phyloP scores from a whole-genome alignment of 2,329 filamentous ascomycete genomes.

The Cordyceps fumosorosea region DNA sequence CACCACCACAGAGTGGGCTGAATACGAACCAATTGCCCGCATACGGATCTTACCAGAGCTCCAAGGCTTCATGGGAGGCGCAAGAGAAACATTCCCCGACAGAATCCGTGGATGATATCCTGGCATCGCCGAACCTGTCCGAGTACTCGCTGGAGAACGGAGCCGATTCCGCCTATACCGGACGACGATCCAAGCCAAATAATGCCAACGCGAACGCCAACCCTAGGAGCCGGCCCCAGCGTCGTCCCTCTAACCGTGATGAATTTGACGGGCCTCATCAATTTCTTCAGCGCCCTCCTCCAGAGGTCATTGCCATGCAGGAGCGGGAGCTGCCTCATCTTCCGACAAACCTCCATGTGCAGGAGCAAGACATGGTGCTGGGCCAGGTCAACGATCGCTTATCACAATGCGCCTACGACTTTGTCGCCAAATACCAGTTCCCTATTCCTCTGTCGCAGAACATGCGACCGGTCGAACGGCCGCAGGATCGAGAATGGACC shows the following conservation, averaged over 20 bases:
- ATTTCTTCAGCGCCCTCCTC: conserved; percentile 65
- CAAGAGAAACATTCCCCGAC: conserved; percentile 49
- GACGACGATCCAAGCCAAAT: conserved; percentile 35
- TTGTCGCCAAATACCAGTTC: conserved; percentile 86
- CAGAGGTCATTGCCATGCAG: conserved; percentile 66
- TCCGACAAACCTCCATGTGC: conserved; percentile 72
- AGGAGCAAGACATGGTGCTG: conserved; percentile 79
- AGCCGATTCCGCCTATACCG: conserved; percentile 32
- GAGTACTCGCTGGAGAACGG: conserved; percentile 53
- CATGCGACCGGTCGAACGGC: conserved; percentile 67
- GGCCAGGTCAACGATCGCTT: conserved; percentile 77
- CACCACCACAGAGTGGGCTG: conserved; percentile 35
- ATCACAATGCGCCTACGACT: conserved; percentile 81
- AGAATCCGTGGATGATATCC: conserved; percentile 52
- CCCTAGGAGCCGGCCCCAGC: conserved; percentile 49
- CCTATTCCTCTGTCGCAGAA: conserved; percentile 78
- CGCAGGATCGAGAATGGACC: conserved; percentile 79
- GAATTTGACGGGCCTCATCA: conserved; percentile 87
- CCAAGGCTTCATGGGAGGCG: conserved; percentile 40
- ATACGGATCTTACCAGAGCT: conserved; percentile 34
- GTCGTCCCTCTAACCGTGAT: conserved; percentile 73
- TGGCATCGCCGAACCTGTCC: conserved; percentile 52
- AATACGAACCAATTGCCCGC: conserved; percentile 25
- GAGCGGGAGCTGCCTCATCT: conserved; percentile 76
- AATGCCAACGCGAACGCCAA: conserved; percentile 16